These are phyloP conservation scores for Yarrowia porcina DNA, from an alignment of 805 yeast genomes.

Conservation along the genomic window DNA sequence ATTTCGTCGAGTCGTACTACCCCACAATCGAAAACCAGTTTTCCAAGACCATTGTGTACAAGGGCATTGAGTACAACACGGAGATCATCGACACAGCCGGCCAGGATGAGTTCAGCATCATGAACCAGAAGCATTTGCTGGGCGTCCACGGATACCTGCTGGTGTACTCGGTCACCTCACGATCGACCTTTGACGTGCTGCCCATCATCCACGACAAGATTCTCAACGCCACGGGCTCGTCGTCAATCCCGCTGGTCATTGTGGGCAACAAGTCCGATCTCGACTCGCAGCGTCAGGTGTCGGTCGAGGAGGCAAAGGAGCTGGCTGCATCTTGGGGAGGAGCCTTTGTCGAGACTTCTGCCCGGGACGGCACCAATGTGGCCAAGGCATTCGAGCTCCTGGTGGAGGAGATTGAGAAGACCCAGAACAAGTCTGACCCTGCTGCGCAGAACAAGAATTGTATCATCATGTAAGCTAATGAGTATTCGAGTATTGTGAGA, in stretches of 20 bases:
- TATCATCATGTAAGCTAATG: slow-evolving; percentile 41
- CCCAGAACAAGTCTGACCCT: slow-evolving; percentile 43
- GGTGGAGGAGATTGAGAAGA: slow-evolving; percentile 58
- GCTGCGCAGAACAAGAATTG: slow-evolving; percentile 49
- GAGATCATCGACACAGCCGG: slow-evolving; percentile 93
- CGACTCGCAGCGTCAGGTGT: slow-evolving; percentile 56
- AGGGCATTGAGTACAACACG: slow-evolving; percentile 71
- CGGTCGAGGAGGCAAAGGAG: slow-evolving; percentile 54
- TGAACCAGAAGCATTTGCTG: slow-evolving; percentile 72
- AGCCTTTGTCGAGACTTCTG: slow-evolving; percentile 80
- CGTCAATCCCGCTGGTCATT: slow-evolving; percentile 70
- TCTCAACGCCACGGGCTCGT: slow-evolving; percentile 57
- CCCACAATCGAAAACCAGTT: slow-evolving; percentile 90
- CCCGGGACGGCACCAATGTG: slow-evolving; percentile 74
- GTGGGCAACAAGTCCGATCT: slow-evolving; percentile 78
- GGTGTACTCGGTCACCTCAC: slow-evolving; percentile 76
- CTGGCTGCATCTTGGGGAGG: slow-evolving; percentile 65
- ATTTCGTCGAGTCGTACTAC: slow-evolving; percentile 82
- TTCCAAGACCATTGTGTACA: slow-evolving; percentile 61
- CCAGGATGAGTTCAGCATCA: slow-evolving; percentile 80
- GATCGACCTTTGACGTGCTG: slow-evolving; percentile 73
- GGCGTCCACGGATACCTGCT: slow-evolving; percentile 82
- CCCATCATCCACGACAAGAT: slow-evolving; percentile 79
- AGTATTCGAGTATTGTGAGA: background rate
- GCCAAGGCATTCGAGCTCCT: slow-evolving; percentile 57